These are phyloP conservation scores for Aspergillus hancockii DNA, from an alignment of 495 filamentous ascomycete genomes.

Conservation along the genomic window DNA sequence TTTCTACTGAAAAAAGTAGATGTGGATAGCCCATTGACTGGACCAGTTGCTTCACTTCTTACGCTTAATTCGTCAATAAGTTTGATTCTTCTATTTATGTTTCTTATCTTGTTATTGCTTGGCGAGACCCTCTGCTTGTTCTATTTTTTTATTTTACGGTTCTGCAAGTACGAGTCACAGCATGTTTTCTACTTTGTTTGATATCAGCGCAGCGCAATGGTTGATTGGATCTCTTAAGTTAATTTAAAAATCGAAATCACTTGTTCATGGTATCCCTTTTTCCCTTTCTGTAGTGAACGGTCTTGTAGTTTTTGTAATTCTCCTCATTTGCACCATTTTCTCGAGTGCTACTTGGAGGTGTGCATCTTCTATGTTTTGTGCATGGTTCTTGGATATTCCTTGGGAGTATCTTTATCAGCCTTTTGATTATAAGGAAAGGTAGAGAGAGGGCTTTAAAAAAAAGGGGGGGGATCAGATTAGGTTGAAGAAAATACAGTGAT, in stretches of 20 bases:
- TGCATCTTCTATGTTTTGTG: too few relatives aligned
- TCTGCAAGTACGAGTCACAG: slow-evolving; percentile 18
- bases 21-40: slow-evolving; percentile 3
- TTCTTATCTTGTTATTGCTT: slow-evolving; percentile 15
- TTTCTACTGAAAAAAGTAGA: slow-evolving; percentile 3
- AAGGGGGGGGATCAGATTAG: too few relatives aligned
- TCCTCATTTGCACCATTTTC: too few relatives aligned
- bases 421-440: too few relatives aligned
- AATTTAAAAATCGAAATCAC: slow-evolving; percentile 1
- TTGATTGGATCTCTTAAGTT: slow-evolving; percentile 15
- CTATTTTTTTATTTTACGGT: slow-evolving; percentile 10
- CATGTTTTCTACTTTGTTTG: slow-evolving; percentile 15
- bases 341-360: too few relatives aligned
- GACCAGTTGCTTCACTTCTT: slow-evolving; percentile 1
- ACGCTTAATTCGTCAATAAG: slow-evolving; percentile 9
- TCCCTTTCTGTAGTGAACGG: not conserved
- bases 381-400: too few relatives aligned
- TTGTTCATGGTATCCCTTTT: slow-evolving; percentile 14
- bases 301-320: too few relatives aligned
- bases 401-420: too few relatives aligned
- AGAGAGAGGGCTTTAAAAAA: too few relatives aligned
- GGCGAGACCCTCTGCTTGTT: slow-evolving; percentile 12
- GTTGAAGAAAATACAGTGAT: too few relatives aligned
- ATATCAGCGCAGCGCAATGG: slow-evolving; percentile 29
- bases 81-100: slow-evolving; percentile 5